Base-by-base conservation (phyloP, 2,329 filamentous ascomycete species). In the Monascus ruber region DNA sequence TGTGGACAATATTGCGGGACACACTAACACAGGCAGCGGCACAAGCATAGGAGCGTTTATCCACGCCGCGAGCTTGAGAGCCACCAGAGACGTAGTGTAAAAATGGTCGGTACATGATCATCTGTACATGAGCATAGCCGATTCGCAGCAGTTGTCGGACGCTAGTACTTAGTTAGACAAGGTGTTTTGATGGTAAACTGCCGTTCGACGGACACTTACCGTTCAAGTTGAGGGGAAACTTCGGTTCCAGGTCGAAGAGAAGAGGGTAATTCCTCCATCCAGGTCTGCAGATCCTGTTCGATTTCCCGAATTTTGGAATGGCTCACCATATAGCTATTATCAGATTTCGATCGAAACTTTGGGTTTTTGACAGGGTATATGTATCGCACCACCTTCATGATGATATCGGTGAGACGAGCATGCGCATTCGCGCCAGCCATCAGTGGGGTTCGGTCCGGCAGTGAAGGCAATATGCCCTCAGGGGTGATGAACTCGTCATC, bases 181-280 rank as follows among this genome's bases (percentile, higher is more conserved):
- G 6, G 24, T 25, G 6, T 2, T 11, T 8, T 8, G 6, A 34
- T 7, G 33, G 26, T 26, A 32, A 38, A 5, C 40, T 46, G 35
- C 5, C 8, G 42, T 42, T 38, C 39, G 26, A 37, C 38, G 8
- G 36, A 6, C n/a, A 60, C 75, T 67, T 73, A 85, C 85, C 85
- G 74, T 50, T 87, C 75, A 24, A 88, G 74, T 52, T 88, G 79
- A 28, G 80, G 74, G 1, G 81, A 72, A 0, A 81, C 83, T 37
- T 91, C 85, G 1, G 80, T 75, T 44, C 85, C 86, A 1, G 87
- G 87, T 44, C 83, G 81, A 62, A 94, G 78, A 39, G 79, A 76
- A 48, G 79, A 71, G 0, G 88, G 89, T 25, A 98, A 59, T 42
- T 71, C 66, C 38, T 77, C 74, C 62, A 79, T 73, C 77, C 77